phyloP scores from a whole-genome alignment of 2,329 filamentous ascomycete genomes.

The Thelonectria discophora region DNA sequence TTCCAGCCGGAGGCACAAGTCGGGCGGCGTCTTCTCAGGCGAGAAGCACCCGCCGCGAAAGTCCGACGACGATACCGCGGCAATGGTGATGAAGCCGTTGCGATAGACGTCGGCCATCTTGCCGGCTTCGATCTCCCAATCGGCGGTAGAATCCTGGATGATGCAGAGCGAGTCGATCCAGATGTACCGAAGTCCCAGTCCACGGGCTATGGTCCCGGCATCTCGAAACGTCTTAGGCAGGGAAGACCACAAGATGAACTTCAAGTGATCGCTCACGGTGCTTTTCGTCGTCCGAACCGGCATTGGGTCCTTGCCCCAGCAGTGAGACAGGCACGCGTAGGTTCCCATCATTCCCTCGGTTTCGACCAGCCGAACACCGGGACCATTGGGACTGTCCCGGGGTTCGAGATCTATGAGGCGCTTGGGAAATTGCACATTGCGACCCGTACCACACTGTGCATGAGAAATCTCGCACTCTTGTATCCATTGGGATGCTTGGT shows the following conservation, averaged over 20 bases:
- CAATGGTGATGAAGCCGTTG: not conserved
- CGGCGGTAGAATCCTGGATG: not conserved
- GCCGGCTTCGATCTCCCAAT: not conserved
- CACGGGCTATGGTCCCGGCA: not conserved
- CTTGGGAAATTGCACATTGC: conserved; percentile 3
- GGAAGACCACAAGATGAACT: too few relatives aligned
- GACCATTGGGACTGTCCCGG: not conserved
- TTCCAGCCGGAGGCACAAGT: conserved; percentile 2
- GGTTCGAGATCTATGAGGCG: not conserved
- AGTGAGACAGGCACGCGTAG: conserved; percentile 18
- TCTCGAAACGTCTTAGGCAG: not conserved
- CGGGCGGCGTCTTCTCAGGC: not conserved
- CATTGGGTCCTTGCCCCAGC: conserved; percentile 8
- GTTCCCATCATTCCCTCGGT: conserved; percentile 9
- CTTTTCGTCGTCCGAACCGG: not conserved
- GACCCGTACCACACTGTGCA: not conserved
- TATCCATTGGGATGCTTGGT: not conserved
- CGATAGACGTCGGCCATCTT: not conserved
- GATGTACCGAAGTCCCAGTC: not conserved
- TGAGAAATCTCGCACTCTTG: conserved; percentile 7
- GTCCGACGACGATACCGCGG: not conserved
- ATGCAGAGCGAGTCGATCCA: not conserved
- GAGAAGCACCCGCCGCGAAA: conserved; percentile 14
- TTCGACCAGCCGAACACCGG: conserved; percentile 1
- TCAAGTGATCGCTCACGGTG: too few relatives aligned